These are phyloP conservation scores for Backusella tarrabulga DNA, from an alignment of 192 early-diverging fungal species.

Conservation along the genomic window DNA sequence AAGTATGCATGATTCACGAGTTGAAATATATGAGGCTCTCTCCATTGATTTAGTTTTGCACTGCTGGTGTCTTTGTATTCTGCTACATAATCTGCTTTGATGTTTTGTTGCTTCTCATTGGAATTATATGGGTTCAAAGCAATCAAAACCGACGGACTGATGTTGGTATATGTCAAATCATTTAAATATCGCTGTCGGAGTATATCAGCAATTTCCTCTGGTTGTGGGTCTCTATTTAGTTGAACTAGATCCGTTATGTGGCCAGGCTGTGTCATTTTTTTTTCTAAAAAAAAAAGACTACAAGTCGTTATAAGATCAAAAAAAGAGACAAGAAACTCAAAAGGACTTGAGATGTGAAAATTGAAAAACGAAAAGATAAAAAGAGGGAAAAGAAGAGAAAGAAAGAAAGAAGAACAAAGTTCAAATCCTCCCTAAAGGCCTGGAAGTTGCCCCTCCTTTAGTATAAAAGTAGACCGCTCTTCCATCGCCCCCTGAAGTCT, in stretches of 20 bases:
- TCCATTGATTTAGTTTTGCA: constrained; percentile 42
- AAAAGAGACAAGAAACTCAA: background rate
- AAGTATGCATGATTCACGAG: constrained; percentile 75
- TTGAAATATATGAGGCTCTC: constrained; percentile 77
- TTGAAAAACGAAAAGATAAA: constrained; percentile 5
- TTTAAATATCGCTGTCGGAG: constrained; percentile 55
- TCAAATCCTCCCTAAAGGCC: constrained; percentile 8
- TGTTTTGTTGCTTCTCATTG: constrained; percentile 20
- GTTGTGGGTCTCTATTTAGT: constrained; percentile 8
- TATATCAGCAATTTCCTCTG: constrained; percentile 40
- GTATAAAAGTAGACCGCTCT: constrained; percentile 2
- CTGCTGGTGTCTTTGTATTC: constrained; percentile 57
- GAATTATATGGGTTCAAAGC: constrained; percentile 58
- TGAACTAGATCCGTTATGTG: constrained; percentile 16
- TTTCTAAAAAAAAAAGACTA: background rate
- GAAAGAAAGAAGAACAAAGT: constrained; percentile 9
- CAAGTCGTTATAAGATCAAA: background rate
- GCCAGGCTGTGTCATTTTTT: constrained; percentile 7
- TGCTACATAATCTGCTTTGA: constrained; percentile 64
- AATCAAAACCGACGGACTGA: constrained; percentile 60
- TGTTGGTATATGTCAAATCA: constrained; percentile 51
- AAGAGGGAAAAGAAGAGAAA: constrained; percentile 1
- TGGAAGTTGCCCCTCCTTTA: background rate
- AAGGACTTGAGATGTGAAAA: background rate
- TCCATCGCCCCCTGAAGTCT: constrained; percentile 3